Percentiles rank a stretch among this genome's conserved stretches.
Evolutionary conservation across 2,329 filamentous ascomycete genomes (phyloP).

Genomic region (Fusarium pininemorale): DNA sequence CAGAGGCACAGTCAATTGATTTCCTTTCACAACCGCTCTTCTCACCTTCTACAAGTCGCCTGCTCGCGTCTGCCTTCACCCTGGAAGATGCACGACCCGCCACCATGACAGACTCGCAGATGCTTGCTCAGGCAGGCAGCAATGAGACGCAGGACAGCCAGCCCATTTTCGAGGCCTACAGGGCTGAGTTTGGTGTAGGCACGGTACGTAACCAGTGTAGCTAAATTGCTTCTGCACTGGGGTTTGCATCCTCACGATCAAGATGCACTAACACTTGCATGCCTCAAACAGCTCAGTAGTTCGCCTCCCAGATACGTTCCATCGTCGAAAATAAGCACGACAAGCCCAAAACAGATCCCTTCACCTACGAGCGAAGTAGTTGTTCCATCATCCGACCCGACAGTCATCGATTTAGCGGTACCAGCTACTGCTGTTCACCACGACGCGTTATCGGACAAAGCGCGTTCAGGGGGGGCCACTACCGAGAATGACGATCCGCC

Average conservation of each 20-base stretch:
- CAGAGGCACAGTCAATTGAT: not conserved
- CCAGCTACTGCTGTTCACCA: conserved; percentile 5
- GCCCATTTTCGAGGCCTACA: conserved; percentile 51
- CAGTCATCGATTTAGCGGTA: not conserved
- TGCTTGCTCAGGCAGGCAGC: conserved; percentile 45
- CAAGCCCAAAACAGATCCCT: not conserved
- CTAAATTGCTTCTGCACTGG: conserved; percentile 20
- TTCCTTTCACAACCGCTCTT: not conserved
- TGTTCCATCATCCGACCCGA: conserved; percentile 13
- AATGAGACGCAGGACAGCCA: conserved; percentile 58
- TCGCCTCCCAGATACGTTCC: conserved; percentile 15
- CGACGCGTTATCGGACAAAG: conserved; percentile 26
- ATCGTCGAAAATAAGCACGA: not conserved
- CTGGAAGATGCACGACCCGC: conserved; percentile 27
- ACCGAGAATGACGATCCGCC: conserved; percentile 32
- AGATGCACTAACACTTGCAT: conserved; percentile 27
- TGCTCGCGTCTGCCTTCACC: not conserved
- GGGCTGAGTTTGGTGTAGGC: conserved; percentile 50
- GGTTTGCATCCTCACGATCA: not conserved
- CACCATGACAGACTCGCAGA: conserved; percentile 44
- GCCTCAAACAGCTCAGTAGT: conserved; percentile 27
- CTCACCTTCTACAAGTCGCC: not conserved
- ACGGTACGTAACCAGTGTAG: conserved; percentile 49
- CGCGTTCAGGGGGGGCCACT: conserved; percentile 31
- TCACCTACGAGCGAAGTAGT: conserved; percentile 11